These are phyloP conservation scores for Loxodes magnus DNA, from an alignment of 73 alveolate species.

Conservation along the genomic window DNA sequence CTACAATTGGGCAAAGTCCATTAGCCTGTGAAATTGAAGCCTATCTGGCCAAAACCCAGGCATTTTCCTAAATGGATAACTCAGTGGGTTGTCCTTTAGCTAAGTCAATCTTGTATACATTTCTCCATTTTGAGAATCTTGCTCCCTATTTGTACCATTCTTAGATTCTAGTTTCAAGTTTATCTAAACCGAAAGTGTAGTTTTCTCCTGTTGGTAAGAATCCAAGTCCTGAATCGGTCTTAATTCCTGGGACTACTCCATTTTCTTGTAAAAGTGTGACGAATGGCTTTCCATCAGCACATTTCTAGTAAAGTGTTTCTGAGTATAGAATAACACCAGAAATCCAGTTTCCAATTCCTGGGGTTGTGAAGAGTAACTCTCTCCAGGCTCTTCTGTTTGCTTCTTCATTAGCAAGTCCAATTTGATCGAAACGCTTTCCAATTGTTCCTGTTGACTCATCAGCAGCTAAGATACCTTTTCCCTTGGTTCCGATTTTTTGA, in stretches of 20 bases:
- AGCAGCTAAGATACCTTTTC: conserved; percentile 94
- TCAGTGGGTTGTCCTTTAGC: conserved; percentile 57
- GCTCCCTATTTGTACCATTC: conserved; percentile 79
- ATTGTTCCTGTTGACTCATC: conserved; percentile 95
- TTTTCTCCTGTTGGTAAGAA: conserved; percentile 75
- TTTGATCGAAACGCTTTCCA: conserved; percentile 71
- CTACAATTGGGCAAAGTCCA: conserved; percentile 95
- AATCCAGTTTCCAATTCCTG: conserved; percentile 75
- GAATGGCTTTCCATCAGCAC: conserved; percentile 78
- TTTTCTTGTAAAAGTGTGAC: conserved; percentile 55
- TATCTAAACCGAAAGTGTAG: conserved; percentile 61
- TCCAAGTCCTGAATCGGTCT: conserved; percentile 87
- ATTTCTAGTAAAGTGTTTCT: conserved; percentile 81
- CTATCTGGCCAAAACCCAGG: conserved; percentile 89
- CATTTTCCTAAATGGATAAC: conserved; percentile 70
- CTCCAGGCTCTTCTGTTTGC: conserved; percentile 86
- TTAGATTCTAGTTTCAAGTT: conserved; percentile 65
- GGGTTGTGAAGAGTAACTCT: conserved; percentile 79
- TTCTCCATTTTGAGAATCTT: conserved; percentile 98
- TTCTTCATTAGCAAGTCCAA: conserved; percentile 80
- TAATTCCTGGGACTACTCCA: conserved; percentile 93
- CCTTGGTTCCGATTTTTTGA: conserved; percentile 66
- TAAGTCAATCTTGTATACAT: conserved; percentile 68
- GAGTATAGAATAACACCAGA: conserved; percentile 89
- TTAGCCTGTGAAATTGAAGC: conserved; percentile 89